These are phyloP conservation scores for Daldinia sp. DNA, from an alignment of 2,329 filamentous ascomycete genomes.

Conservation along the genomic window DNA sequence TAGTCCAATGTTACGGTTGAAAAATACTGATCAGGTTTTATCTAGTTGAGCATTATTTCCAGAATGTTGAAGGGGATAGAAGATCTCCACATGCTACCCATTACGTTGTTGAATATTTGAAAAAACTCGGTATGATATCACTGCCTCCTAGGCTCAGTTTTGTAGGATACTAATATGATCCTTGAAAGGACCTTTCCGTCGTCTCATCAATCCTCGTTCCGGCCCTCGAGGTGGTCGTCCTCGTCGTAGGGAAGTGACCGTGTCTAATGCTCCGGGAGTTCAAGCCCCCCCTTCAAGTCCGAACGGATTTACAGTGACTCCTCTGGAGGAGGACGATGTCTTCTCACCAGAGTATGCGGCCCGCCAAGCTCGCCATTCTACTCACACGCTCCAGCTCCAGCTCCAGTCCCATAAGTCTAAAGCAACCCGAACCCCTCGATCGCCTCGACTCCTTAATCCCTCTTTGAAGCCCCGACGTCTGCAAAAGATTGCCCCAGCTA, in stretches of 20 bases:
- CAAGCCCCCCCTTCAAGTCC: background rate
- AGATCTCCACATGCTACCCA: conserved; percentile 49
- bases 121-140: conserved; percentile 33
- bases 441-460: background rate
- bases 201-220: background rate
- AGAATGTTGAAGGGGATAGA: conserved; percentile 51
- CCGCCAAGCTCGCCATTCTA: background rate
- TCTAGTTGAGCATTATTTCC: conserved; percentile 56
- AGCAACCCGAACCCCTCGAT: background rate
- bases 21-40: background rate
- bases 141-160: background rate
- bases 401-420: background rate
- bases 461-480: background rate
- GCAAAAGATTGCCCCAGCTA: background rate
- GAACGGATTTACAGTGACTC: background rate
- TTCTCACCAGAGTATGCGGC: background rate
- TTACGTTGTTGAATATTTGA: conserved; percentile 49
- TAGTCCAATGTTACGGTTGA: background rate
- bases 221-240: background rate
- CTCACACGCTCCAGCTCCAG: too few relatives aligned
- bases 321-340: background rate
- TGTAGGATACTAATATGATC: background rate
- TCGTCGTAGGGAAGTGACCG: background rate
- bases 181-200: background rate
- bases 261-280: background rate